phyloP scores from a whole-genome alignment of 1,284 basidiomycete genomes.

The Ceratobasidium sp. region DNA sequence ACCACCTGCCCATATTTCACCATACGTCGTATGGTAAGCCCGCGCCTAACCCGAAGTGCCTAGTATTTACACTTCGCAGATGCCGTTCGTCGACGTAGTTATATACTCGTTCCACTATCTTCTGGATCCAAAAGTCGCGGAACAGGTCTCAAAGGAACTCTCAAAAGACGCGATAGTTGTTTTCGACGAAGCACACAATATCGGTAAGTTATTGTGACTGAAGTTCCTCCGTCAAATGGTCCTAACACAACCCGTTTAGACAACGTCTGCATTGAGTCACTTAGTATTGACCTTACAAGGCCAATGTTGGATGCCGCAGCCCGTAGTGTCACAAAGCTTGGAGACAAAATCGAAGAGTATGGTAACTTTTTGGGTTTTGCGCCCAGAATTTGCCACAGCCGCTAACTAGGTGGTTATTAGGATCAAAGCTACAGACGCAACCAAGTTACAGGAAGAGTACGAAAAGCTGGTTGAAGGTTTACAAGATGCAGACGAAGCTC shows the following conservation, averaged over 20 bases:
- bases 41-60: background rate
- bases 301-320: constrained; percentile 98
- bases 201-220: constrained; percentile 68
- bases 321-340: constrained; percentile 88
- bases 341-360: constrained; percentile 95
- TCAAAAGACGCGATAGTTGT: constrained; percentile 99
- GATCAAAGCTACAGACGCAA: constrained; percentile 94
- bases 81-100: constrained; percentile 95
- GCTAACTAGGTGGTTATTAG: constrained; percentile 60
- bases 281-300: constrained; percentile 98
- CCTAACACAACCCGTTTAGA: constrained; percentile 63
- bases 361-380: constrained; percentile 53
- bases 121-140: constrained; percentile 98
- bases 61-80: constrained; percentile 63
- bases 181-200: constrained; percentile 99
- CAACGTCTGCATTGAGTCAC: constrained; percentile 99
- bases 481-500: constrained; percentile 76
- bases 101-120: constrained; percentile 99
- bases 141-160: constrained; percentile 98
- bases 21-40: constrained; percentile 91
- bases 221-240: background rate
- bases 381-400: background rate
- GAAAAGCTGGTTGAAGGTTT: constrained; percentile 95
- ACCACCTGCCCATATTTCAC: constrained; percentile 97
- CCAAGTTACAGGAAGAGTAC: constrained; percentile 97